These are phyloP conservation scores for Russula virescens DNA, from an alignment of 768 basidiomycete genomes.

Conservation along the genomic window DNA sequence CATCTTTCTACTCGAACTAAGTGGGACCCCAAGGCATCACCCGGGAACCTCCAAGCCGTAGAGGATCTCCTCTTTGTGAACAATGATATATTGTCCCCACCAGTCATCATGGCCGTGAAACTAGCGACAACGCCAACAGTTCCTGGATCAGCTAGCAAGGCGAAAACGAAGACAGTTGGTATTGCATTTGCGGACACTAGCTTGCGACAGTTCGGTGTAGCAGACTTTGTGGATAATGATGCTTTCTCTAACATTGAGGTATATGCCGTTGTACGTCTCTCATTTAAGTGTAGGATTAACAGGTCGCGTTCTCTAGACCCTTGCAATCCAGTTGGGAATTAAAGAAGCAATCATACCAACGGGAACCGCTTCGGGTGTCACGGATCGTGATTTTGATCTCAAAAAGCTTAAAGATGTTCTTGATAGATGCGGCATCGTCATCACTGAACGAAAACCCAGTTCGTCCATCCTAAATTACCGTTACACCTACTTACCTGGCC, in stretches of 20 bases:
- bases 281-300: conserved; percentile 1
- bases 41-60: conserved; percentile 59
- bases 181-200: conserved; percentile 91
- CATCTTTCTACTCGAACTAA: neutral
- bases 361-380: conserved; percentile 63
- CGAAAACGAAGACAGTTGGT: conserved; percentile 70
- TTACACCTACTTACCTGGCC: neutral
- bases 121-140: conserved; percentile 48
- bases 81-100: conserved; percentile 74
- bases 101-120: conserved; percentile 87
- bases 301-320: conserved; percentile 48
- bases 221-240: conserved; percentile 93
- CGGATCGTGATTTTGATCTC: conserved; percentile 82
- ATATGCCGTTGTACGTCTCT: conserved; percentile 30
- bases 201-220: conserved; percentile 75
- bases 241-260: conserved; percentile 95
- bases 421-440: conserved; percentile 84
- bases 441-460: conserved; percentile 89
- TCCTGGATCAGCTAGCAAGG: conserved; percentile 37
- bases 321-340: conserved; percentile 93
- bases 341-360: conserved; percentile 88
- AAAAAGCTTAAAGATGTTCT: conserved; percentile 81
- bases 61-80: conserved; percentile 63
- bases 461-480: conserved; percentile 26
- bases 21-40: conserved; percentile 50